These are phyloP conservation scores for Metschnikowia arizonensis DNA, from an alignment of 805 yeast species.

Conservation along the genomic window DNA sequence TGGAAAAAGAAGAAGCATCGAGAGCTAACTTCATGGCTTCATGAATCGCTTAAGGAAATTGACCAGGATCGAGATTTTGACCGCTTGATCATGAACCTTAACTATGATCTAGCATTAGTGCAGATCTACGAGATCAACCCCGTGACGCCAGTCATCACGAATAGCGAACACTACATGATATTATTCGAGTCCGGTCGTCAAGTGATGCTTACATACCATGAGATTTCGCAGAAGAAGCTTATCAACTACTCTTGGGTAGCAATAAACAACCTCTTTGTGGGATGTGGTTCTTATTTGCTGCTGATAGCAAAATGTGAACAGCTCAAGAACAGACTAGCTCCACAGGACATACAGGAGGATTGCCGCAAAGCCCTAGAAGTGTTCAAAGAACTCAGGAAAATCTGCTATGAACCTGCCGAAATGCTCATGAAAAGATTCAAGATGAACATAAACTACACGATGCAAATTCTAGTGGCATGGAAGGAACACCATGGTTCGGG, in stretches of 20 bases:
- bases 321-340: neutral
- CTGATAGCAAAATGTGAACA: conserved; percentile 8
- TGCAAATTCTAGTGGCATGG: neutral
- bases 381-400: conserved; percentile 6
- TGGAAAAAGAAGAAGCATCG: conserved; percentile 9
- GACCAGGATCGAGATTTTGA: neutral
- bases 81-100: conserved; percentile 10
- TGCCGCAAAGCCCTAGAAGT: conserved; percentile 3
- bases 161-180: conserved; percentile 5
- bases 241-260: conserved; percentile 19
- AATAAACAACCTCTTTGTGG: conserved; percentile 14
- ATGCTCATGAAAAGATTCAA: conserved; percentile 2
- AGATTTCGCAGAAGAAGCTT: conserved; percentile 4
- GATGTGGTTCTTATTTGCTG: conserved; percentile 9
- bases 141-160: conserved; percentile 9
- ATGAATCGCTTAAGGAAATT: neutral
- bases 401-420: conserved; percentile 7
- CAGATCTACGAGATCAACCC: conserved; percentile 11
- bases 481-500: neutral
- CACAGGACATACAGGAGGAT: conserved; percentile 1
- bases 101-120: conserved; percentile 12
- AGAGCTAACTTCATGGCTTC: conserved; percentile 7
- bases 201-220: conserved; percentile 13
- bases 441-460: neutral
- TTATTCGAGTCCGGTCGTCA: conserved; percentile 12